phyloP scores from a whole-genome alignment of 768 basidiomycete species.

The Lactifluus volemus region DNA sequence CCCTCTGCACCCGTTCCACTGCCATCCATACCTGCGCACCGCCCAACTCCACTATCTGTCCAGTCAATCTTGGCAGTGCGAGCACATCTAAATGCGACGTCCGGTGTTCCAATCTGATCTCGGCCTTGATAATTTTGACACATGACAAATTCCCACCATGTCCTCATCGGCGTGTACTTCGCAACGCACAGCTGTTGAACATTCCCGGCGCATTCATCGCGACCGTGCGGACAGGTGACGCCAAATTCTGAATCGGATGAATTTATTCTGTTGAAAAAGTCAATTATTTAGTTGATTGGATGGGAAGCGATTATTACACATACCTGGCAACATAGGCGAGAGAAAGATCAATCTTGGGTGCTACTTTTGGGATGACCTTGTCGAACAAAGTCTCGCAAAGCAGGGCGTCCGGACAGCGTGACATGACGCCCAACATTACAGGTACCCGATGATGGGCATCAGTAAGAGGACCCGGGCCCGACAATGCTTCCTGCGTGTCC shows the following conservation, averaged over 20 bases:
- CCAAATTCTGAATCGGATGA: conserved; percentile 62
- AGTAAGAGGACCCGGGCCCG: not conserved
- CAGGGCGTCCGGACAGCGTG: conserved; percentile 73
- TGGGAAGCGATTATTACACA: conserved; percentile 23
- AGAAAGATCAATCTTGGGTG: conserved; percentile 55
- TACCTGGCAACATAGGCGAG: conserved; percentile 71
- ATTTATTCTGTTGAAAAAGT: conserved; percentile 40
- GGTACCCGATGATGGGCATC: conserved; percentile 37
- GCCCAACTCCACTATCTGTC: conserved; percentile 45
- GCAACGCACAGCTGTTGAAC: conserved; percentile 80
- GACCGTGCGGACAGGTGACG: conserved; percentile 75
- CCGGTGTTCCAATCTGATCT: conserved; percentile 53
- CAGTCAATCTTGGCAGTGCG: conserved; percentile 57
- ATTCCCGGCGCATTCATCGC: conserved; percentile 78
- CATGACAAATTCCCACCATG: conserved; percentile 78
- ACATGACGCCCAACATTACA: conserved; percentile 54
- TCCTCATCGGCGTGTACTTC: conserved; percentile 43
- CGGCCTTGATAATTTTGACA: conserved; percentile 71
- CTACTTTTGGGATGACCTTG: conserved; percentile 53
- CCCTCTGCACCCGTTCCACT: conserved; percentile 59
- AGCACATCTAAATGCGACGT: conserved; percentile 60
- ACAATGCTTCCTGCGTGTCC: conserved; percentile 8
- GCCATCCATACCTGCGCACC: conserved; percentile 54
- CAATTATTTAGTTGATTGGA: not conserved
- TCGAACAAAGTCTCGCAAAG: conserved; percentile 75